Percentiles rank a stretch among this genome's conserved stretches.
Conservation (phyloP, 345 rosid genomes). For the Hibiscus syriacus region DNA sequence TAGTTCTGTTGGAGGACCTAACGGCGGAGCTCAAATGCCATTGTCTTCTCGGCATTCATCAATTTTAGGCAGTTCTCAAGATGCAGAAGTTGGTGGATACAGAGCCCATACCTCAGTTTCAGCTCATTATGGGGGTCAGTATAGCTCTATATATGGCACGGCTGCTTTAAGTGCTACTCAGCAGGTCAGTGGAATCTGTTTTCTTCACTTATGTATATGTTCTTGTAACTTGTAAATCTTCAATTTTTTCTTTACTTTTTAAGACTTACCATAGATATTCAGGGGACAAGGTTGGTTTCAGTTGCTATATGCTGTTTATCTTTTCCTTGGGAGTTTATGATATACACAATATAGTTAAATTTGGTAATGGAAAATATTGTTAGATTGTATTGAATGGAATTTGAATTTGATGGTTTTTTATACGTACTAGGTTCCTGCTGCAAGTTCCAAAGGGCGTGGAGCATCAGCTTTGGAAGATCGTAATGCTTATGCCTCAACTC, state of each 20-base stretch:
- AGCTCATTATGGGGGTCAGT: conserved; percentile 65
- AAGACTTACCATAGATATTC: not conserved
- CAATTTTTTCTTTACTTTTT: not conserved
- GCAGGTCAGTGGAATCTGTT: conserved; percentile 35
- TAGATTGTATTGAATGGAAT: not conserved
- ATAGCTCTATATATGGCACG: conserved; percentile 62
- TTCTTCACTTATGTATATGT: not conserved
- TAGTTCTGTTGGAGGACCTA: conserved; percentile 54
- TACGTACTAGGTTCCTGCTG: not conserved
- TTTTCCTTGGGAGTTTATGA: not conserved
- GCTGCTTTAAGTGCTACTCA: conserved; percentile 49
- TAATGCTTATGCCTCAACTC: conserved; percentile 52
- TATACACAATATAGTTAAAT: not conserved
- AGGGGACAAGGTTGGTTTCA: not conserved
- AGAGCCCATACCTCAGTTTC: conserved; percentile 50
- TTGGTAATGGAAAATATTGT: not conserved
- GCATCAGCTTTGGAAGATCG: conserved; percentile 59
- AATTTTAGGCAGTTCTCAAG: conserved; percentile 51
- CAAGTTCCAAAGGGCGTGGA: conserved; percentile 12
- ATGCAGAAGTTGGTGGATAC: conserved; percentile 58
- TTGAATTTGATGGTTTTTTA: not conserved
- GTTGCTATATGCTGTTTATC: not conserved
- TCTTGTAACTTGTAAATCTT: not conserved
- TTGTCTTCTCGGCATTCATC: conserved; percentile 58
- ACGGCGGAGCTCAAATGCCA: conserved; percentile 56